Percentiles rank a stretch among this genome's conserved stretches.
Evolutionary conservation across 2,329 filamentous ascomycete genomes (phyloP).

Genomic region (Fusarium sp.): DNA sequence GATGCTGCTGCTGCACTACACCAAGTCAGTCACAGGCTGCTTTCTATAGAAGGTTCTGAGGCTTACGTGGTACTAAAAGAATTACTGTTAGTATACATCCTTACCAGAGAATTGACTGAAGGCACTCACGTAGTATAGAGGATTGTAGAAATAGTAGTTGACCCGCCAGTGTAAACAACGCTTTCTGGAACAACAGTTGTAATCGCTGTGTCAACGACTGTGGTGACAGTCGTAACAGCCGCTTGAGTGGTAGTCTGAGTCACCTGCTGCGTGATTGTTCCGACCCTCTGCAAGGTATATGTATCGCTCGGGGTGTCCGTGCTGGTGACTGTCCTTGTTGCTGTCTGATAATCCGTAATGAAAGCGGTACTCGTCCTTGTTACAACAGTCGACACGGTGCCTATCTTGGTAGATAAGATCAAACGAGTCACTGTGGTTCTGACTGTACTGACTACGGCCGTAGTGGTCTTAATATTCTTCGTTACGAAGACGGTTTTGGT

Average conservation of each 20-base stretch:
- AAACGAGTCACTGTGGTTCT: not conserved
- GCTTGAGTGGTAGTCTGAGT: not conserved
- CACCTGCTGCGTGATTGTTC: not conserved
- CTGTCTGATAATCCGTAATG: not conserved
- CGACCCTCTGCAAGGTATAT: not conserved
- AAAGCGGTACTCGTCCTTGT: not conserved
- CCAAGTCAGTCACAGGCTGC: not conserved
- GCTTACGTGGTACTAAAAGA: not conserved
- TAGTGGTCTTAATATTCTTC: not conserved
- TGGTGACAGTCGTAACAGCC: not conserved
- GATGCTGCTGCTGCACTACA: not conserved
- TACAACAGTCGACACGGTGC: not conserved
- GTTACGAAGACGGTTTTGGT: not conserved
- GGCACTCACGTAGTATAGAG: not conserved
- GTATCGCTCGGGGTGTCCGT: not conserved
- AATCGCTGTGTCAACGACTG: not conserved
- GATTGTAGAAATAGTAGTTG: not conserved
- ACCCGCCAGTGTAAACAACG: not conserved
- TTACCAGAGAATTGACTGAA: accelerated
- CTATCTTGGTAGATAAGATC: not conserved
- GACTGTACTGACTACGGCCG: not conserved
- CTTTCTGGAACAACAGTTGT: not conserved
- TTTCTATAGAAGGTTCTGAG: not conserved
- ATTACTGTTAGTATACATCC: not conserved
- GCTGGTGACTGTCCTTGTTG: not conserved